Conservation (phyloP, 2,329 filamentous ascomycete species). For the Lachnellula occidentalis region DNA sequence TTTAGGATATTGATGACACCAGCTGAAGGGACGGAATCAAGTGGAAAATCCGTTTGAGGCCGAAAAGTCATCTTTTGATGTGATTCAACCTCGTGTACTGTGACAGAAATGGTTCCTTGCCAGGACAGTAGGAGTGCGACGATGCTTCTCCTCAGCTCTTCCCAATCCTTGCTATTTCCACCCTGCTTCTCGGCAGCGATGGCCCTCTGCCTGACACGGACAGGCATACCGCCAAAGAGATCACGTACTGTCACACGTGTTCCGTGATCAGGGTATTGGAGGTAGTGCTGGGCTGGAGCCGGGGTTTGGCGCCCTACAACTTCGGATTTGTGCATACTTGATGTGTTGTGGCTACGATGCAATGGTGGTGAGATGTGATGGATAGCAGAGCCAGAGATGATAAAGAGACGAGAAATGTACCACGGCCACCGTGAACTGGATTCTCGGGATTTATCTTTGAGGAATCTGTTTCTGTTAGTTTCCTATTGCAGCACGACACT, state of each 20-base stretch:
- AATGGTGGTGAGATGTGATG: constrained; percentile 65
- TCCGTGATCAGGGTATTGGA: constrained; percentile 57
- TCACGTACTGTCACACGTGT: constrained; percentile 72
- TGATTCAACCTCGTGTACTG: constrained; percentile 45
- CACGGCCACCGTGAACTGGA: constrained; percentile 59
- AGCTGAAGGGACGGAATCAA: background rate
- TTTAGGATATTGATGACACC: constrained; percentile 21
- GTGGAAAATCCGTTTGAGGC: constrained; percentile 4
- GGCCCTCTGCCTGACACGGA: constrained; percentile 76
- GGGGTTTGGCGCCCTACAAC: constrained; percentile 60
- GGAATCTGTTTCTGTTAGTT: constrained; percentile 53
- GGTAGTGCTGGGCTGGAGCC: constrained; percentile 50
- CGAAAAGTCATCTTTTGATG: constrained; percentile 23
- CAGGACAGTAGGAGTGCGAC: constrained; percentile 67
- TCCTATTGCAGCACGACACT: background rate
- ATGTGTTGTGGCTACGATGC: constrained; percentile 55
- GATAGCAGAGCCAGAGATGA: constrained; percentile 70
- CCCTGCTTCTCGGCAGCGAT: constrained; percentile 44
- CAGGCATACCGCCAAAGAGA: constrained; percentile 85
- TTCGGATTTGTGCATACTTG: constrained; percentile 66
- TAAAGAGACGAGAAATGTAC: constrained; percentile 72
- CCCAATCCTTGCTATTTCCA: constrained; percentile 57
- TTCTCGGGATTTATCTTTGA: constrained; percentile 57
- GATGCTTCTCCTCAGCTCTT: constrained; percentile 35
- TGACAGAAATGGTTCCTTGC: constrained; percentile 50